Percentiles rank a stretch among this genome's conserved stretches.
phyloP scores from a whole-genome alignment of 2,329 filamentous ascomycete genomes.

The Colletotrichum lentis region DNA sequence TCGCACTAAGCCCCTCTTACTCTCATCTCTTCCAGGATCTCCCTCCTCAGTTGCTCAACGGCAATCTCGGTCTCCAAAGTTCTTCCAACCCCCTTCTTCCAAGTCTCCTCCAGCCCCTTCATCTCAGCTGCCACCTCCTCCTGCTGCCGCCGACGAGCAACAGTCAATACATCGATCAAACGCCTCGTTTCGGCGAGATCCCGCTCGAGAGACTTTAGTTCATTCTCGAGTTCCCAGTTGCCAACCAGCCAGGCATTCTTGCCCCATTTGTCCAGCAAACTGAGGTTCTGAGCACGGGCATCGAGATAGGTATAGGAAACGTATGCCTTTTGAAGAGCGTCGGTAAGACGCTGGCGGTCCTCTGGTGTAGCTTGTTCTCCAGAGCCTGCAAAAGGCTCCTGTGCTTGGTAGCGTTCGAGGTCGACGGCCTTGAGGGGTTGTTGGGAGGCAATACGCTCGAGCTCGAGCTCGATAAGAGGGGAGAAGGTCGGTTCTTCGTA shows the following conservation, averaged over 20 bases:
- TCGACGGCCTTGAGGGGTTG: slow-evolving; percentile 73
- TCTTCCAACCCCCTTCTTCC: slow-evolving; percentile 79
- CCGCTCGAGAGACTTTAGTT: slow-evolving; percentile 73
- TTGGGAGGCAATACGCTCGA: slow-evolving; percentile 66
- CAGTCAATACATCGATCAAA: slow-evolving; percentile 77
- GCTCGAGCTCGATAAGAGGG: slow-evolving; percentile 71
- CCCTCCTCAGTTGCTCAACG: slow-evolving; percentile 72
- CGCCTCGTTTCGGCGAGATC: slow-evolving; percentile 74
- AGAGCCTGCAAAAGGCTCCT: slow-evolving; percentile 55
- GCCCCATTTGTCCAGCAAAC: slow-evolving; percentile 80
- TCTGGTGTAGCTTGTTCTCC: slow-evolving; percentile 39
- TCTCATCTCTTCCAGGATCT: slow-evolving; percentile 70
- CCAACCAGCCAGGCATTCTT: slow-evolving; percentile 91
- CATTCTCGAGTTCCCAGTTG: slow-evolving; percentile 81
- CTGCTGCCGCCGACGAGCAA: slow-evolving; percentile 74
- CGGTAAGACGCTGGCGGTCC: slow-evolving; percentile 67
- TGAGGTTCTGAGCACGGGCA: slow-evolving; percentile 64
- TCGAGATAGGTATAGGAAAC: slow-evolving; percentile 61
- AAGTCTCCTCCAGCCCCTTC: slow-evolving; percentile 75
- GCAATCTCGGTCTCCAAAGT: slow-evolving; percentile 89
- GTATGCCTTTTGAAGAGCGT: slow-evolving; percentile 66
- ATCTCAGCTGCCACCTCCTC: slow-evolving; percentile 77
- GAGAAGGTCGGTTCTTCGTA: slow-evolving; percentile 66
- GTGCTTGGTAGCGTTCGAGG: slow-evolving; percentile 82
- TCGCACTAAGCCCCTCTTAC: slow-evolving; percentile 11